phyloP scores from a whole-genome alignment of 495 filamentous ascomycete species.

The Penicillium salamii region DNA sequence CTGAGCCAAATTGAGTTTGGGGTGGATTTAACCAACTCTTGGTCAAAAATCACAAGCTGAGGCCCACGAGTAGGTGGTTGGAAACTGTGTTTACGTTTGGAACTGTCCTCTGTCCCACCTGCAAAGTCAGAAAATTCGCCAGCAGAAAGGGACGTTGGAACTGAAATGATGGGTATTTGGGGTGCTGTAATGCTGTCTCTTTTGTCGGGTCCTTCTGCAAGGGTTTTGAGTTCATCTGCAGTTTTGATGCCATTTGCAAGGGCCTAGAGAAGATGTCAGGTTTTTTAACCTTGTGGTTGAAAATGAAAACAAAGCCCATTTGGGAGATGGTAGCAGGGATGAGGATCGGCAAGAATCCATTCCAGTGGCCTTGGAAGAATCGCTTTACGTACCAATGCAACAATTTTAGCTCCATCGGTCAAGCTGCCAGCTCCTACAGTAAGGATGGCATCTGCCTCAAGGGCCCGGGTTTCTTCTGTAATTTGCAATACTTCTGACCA shows the following conservation, averaged over 20 bases:
- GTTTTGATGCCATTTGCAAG: conserved; percentile 48
- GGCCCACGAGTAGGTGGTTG: conserved; percentile 44
- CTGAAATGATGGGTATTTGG: conserved; percentile 53
- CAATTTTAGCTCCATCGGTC: conserved; percentile 61
- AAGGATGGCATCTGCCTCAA: conserved; percentile 53
- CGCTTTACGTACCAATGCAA: conserved; percentile 43
- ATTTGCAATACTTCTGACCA: conserved; percentile 60
- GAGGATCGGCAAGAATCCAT: too few species aligned
- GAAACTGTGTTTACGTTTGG: conserved; percentile 54
- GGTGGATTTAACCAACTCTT: conserved; percentile 50
- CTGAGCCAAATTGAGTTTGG: conserved; percentile 60
- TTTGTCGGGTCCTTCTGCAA: conserved; percentile 36
- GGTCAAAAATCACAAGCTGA: conserved; percentile 57
- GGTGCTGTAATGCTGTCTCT: conserved; percentile 33
- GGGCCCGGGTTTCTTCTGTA: conserved; percentile 42
- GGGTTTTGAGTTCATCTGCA: conserved; percentile 38
- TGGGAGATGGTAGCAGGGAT: too few species aligned
- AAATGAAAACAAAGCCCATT: too few species aligned
- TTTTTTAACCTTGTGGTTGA: neutral
- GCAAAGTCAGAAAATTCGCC: conserved; percentile 59
- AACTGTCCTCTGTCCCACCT: conserved; percentile 54
- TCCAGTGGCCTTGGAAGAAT: too few species aligned
- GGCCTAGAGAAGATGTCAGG: conserved; percentile 20
- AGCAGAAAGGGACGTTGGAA: conserved; percentile 62
- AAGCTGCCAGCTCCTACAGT: conserved; percentile 61